Evolutionary conservation across 164 flowering plant genomes (phyloP).

Genomic region (Tinospora cordifolia): DNA sequence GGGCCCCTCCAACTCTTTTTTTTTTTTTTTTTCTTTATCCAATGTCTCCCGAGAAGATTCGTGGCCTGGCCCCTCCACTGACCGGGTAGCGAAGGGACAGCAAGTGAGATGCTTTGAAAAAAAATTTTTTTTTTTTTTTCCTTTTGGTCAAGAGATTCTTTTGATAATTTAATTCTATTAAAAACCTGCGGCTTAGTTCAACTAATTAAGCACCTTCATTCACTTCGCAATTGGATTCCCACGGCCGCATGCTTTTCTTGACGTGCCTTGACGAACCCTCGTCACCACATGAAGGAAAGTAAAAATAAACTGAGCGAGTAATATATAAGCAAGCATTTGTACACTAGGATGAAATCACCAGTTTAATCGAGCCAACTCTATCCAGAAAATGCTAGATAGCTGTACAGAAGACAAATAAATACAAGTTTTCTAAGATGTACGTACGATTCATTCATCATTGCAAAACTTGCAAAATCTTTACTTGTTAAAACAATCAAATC

Average conservation of each 20-base stretch:
- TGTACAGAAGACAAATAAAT: not conserved
- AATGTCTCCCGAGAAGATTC: too few species aligned
- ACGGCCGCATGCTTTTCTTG: not conserved
- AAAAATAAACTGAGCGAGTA: not conserved
- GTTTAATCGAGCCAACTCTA: not conserved
- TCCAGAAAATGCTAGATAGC: not conserved
- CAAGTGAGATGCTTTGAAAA: not conserved
- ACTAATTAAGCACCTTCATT: not conserved
- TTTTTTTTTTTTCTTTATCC: too few species aligned
- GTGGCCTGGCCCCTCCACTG: not conserved
- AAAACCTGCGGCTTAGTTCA: not conserved
- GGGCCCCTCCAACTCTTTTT: too few species aligned
- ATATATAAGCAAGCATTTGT: not conserved
- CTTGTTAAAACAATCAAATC: too few species aligned
- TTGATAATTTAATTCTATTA: not conserved
- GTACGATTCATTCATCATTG: too few species aligned
- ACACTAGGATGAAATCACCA: not conserved
- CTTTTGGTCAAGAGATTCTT: too few species aligned
- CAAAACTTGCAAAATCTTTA: too few species aligned
- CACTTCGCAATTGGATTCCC: not conserved
- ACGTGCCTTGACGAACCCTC: not conserved
- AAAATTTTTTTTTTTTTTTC: too few species aligned
- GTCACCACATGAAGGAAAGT: not conserved
- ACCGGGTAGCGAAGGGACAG: not conserved
- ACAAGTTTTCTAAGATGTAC: too few species aligned